phyloP scores from a whole-genome alignment of 345 rosid species.

The Anacardium occidentale region DNA sequence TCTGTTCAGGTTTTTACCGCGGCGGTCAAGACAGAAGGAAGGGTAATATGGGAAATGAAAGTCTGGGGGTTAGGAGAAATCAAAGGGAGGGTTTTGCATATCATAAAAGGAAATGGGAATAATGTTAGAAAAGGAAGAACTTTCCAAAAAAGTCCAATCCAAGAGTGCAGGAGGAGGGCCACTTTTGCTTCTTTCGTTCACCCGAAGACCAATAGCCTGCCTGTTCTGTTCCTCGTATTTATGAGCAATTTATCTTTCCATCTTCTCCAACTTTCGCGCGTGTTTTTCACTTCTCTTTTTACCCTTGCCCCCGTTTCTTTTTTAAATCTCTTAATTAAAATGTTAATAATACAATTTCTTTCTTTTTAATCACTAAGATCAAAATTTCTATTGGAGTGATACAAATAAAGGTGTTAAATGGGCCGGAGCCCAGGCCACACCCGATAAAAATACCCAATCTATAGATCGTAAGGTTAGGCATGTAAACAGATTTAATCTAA shows the following conservation, averaged over 20 bases:
- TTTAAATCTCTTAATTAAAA: not conserved
- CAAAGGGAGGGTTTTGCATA: conserved; percentile 19
- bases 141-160: conserved; percentile 92
- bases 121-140: conserved; percentile 69
- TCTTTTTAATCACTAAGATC: no score
- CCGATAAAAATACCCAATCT: no score
- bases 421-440: no score
- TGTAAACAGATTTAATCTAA: no score
- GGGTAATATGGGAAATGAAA: conserved; percentile 15
- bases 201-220: conserved; percentile 39
- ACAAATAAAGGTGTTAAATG: no score
- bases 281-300: conserved; percentile 13
- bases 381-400: no score
- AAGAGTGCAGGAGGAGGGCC: conserved; percentile 79
- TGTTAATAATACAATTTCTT: no score
- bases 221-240: conserved; percentile 51
- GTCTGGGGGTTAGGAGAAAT: not conserved
- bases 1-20: not conserved
- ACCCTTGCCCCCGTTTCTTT: not conserved
- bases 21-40: conserved; percentile 17
- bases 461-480: no score
- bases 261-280: conserved; percentile 29
- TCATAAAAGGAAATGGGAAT: conserved; percentile 71
- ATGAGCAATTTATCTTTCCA: conserved; percentile 5
- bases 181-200: conserved; percentile 51